phyloP scores from a whole-genome alignment of 495 filamentous ascomycete genomes.

The Xylaria sp. region DNA sequence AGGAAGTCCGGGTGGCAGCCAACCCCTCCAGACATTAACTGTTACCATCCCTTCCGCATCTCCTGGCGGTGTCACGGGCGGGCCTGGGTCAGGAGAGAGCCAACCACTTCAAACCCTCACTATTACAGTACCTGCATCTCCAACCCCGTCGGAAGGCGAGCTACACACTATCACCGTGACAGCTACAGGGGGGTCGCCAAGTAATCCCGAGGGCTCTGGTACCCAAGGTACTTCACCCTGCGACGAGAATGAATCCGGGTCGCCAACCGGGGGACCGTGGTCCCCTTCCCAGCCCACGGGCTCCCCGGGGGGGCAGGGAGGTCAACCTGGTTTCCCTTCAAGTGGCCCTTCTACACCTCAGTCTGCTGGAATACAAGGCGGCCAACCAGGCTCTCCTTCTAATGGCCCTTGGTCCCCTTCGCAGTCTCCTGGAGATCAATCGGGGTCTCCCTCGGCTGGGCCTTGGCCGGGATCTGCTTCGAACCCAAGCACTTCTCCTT shows the following conservation, averaged over 20 bases:
- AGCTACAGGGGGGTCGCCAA: constrained; percentile 22
- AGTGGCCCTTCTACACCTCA: constrained; percentile 1
- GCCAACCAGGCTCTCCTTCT: constrained; percentile 11
- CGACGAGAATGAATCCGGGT: constrained; percentile 12
- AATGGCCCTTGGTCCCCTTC: constrained; percentile 12
- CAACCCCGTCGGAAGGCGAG: constrained; percentile 7
- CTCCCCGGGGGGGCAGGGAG: not conserved
- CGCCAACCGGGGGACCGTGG: constrained; percentile 16
- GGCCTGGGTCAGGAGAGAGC: constrained; percentile 14
- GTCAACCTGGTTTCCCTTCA: constrained; percentile 17
- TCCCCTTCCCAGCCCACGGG: constrained; percentile 22
- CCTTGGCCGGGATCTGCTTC: constrained; percentile 4
- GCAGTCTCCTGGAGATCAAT: constrained; percentile 21
- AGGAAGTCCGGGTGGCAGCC: constrained; percentile 13
- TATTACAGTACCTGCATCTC: constrained; percentile 15
- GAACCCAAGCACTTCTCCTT: constrained; percentile 8
- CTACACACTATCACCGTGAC: constrained; percentile 24
- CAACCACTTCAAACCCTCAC: constrained; percentile 26
- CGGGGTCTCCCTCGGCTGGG: constrained; percentile 10
- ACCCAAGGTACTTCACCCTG: constrained; percentile 22
- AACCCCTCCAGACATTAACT: constrained; percentile 32
- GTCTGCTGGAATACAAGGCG: constrained; percentile 3
- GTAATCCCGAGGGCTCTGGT: not conserved
- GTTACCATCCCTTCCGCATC: constrained; percentile 16
- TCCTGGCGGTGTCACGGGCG: not conserved